Conservation (phyloP, 2,329 filamentous ascomycete species). For the Zalaria obscura region DNA sequence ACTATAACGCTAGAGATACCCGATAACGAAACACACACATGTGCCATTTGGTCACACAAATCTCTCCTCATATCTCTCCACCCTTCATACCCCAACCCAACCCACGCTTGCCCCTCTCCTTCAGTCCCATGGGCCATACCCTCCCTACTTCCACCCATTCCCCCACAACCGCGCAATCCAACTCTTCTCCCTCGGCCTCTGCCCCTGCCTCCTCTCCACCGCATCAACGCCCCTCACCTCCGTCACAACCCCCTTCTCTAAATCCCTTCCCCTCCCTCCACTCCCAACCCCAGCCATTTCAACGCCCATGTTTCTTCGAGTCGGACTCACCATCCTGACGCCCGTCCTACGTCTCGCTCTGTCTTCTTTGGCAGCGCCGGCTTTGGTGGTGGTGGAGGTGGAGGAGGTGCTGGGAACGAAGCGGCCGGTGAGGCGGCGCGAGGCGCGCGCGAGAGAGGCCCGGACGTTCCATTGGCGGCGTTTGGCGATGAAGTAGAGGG, state of each 20-base stretch:
- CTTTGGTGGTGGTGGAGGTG: background rate
- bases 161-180: conserved; percentile 4
- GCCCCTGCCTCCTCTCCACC: background rate
- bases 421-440: conserved; percentile 29
- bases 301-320: conserved; percentile 7
- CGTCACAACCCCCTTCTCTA: conserved; percentile 16
- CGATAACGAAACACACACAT: no score
- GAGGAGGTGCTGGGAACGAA: conserved; percentile 8
- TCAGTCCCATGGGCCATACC: no score
- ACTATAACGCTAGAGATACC: no score
- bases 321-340: conserved; percentile 8
- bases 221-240: background rate
- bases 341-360: conserved; percentile 10
- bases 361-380: conserved; percentile 4
- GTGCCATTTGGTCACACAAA: no score
- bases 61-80: no score
- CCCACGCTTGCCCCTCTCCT: no score
- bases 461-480: conserved; percentile 72
- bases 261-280: conserved; percentile 11
- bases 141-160: conserved; percentile 13
- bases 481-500: conserved; percentile 69
- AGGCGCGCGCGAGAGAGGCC: conserved; percentile 55
- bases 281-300: conserved; percentile 4
- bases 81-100: no score
- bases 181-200: background rate